Evolutionary conservation across 805 yeast species (phyloP), one percentile per base, ranked within the genome.

Genomic region (Spathaspora boniae): DNA sequence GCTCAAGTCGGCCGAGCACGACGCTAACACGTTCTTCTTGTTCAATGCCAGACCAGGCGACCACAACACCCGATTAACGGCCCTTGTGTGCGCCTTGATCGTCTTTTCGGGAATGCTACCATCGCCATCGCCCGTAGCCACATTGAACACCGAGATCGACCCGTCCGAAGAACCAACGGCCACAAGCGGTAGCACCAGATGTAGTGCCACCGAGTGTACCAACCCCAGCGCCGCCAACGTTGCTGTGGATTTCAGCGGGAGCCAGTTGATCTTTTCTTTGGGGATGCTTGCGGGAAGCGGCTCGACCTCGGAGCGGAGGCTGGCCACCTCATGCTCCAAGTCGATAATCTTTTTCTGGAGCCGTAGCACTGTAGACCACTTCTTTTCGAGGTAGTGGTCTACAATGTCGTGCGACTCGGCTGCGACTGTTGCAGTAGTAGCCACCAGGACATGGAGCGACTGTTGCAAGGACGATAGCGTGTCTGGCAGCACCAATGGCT

Each of bases 311-410:
- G 72, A 69, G 27, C 74, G 62, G 42, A 80, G 61, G 26, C 72
- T 68, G 12, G 58, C 58, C 4, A 75, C 54, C 31, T 79, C 81
- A 14, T 70, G 59, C 50, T 89, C 95, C 29, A 87, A 58, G 34
- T 81, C 91, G 38, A 82, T 62, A 28, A 82, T 80, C 48, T 76
- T 73, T 43, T 79, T 74, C 58, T 91, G 96, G 20, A 91, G 65
- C 30, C 95, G 65, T 21, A 86, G 69, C 4, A 89, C 91, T 0
- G 95, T 80, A 1, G 82, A 70, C 97, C 97, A 89, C 61, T 88
- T 89, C 58, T 81, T 82, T 46, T 82, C 86, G 26, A 86, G 61
- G 40, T 66, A 68, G 43, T 64, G 53, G 33, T 66, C 59, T 8
- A 66, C 60, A 4, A 62, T 46, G 14, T 48, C 45, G 20, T 45